Base-by-base conservation (phyloP, 2,329 filamentous ascomycete species). In the Colletotrichum euphorbiae region DNA sequence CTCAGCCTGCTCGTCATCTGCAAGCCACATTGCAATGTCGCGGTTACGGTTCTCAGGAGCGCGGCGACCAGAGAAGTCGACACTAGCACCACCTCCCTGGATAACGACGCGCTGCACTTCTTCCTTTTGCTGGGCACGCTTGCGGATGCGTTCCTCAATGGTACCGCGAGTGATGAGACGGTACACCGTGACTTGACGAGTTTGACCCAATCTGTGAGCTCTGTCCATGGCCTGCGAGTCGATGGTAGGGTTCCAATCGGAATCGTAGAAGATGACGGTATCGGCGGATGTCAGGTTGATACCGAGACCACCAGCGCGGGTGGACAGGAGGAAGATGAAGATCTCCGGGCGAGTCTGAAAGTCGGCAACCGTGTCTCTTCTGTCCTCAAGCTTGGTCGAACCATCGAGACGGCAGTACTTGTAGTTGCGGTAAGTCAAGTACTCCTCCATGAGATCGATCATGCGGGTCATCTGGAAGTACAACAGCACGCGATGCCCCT, bases 381-480 rank as follows among this genome's bases (percentile, higher is more conserved):
- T 90, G 78, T 99, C 96, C 79, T 99, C 96, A 58, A 99, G 87
- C 79, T 98, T 99, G 48, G 96, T 99, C 17, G 94, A 97, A 77
- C 96, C 96, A 75, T 99, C 96, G 50, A 99, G 87, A 69, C 96
- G 93, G 75, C 95, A 97, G 82, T 98, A 99, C 80, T 97, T 98
- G 90, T 97, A 98, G 82, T 98, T 98, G 78, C 96, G 93, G 82
- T 98, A 98, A 0, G 96, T 98, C 67, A 99, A 85, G 74, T 98
- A 99, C 80, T 99, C 96, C 79, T 99, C 96, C 93, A 98, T 98
- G 69, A 99, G 84, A 78, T 99, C 95, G 76, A 99, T 98, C 96
- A 99, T 99, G 76, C 93, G 92, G 4, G 96, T 99, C 96, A 99
- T 99, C 84, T 99, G 96, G 92, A 99, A 99, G 85, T 99, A 99